Conservation (phyloP, 139 green algal genomes). For the Parachlorella kessleri region DNA sequence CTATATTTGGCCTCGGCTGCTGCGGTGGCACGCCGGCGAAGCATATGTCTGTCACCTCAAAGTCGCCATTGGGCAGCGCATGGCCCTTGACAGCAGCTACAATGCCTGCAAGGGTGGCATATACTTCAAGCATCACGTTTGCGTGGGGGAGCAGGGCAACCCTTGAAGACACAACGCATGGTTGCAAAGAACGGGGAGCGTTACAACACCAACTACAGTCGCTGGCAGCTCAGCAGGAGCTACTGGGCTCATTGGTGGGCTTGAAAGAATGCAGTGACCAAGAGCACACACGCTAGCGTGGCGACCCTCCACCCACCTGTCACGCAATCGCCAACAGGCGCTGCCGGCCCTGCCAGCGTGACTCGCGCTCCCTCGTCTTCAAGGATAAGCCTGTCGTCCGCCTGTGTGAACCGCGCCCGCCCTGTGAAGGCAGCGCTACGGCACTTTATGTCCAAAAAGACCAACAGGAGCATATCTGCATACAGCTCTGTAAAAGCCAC, state of each 20-base stretch:
- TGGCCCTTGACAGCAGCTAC: slow-evolving; percentile 80
- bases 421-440: background rate
- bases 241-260: no score
- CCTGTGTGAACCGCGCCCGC: slow-evolving; percentile 59
- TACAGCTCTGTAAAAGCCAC: no score
- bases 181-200: no score
- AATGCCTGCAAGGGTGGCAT: slow-evolving; percentile 54
- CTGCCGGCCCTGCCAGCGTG: slow-evolving; percentile 49
- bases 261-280: no score
- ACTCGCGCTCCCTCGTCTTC: slow-evolving; percentile 96
- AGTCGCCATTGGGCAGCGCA: slow-evolving; percentile 68
- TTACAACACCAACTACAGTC: no score
- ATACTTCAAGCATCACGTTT: background rate
- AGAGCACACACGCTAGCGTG: no score
- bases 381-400: slow-evolving; percentile 85
- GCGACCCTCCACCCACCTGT: no score
- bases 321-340: slow-evolving; percentile 64
- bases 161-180: no score
- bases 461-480: no score
- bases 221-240: no score
- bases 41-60: slow-evolving; percentile 61
- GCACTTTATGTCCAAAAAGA: no score
- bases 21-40: slow-evolving; percentile 46
- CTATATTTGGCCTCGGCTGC: slow-evolving; percentile 28
- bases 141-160: no score